A percentile compares a stretch with the other conserved stretches of the same genome.
phyloP scores from a whole-genome alignment of 345 rosid genomes.

The Aquilaria malaccensis region DNA sequence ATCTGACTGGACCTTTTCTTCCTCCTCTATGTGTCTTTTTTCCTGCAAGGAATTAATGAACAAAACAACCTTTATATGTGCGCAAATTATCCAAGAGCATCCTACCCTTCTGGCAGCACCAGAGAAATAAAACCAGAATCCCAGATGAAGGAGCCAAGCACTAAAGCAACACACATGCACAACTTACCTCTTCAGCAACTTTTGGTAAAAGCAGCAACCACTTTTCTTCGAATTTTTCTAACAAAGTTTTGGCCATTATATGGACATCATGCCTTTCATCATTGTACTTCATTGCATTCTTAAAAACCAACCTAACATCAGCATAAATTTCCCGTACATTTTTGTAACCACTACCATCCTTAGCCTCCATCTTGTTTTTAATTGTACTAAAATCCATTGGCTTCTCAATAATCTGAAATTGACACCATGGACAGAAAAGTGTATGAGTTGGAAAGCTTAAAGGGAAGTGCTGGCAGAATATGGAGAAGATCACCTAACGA shows the following conservation, averaged over 20 bases:
- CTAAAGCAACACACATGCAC: neutral
- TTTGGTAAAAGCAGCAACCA: conserved; percentile 76
- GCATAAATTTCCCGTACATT: conserved; percentile 80
- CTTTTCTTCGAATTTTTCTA: conserved; percentile 69
- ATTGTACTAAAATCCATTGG: conserved; percentile 83
- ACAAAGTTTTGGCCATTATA: conserved; percentile 64
- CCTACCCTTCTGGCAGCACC: neutral
- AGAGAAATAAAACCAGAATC: neutral
- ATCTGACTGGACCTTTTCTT: conserved; percentile 36
- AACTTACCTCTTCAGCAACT: conserved; percentile 65
- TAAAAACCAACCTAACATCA: conserved; percentile 77
- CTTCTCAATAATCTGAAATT: conserved; percentile 60
- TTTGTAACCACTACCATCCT: conserved; percentile 47
- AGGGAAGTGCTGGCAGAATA: too few relatives aligned
- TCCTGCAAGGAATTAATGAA: conserved; percentile 35
- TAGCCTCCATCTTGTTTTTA: conserved; percentile 57
- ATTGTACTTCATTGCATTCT: conserved; percentile 79
- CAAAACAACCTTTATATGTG: neutral
- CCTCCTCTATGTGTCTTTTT: conserved; percentile 46
- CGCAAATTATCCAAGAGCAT: conserved; percentile 6
- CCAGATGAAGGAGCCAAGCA: conserved; percentile 1
- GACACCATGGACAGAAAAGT: conserved; percentile 4
- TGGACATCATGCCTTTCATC: conserved; percentile 57
- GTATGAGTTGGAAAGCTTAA: conserved; percentile 3
- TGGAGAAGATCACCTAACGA: too few relatives aligned